A percentile compares a stretch with the other conserved stretches of the same genome.
phyloP scores from a whole-genome alignment of 129 eudicot genomes.

The Apium graveolens region DNA sequence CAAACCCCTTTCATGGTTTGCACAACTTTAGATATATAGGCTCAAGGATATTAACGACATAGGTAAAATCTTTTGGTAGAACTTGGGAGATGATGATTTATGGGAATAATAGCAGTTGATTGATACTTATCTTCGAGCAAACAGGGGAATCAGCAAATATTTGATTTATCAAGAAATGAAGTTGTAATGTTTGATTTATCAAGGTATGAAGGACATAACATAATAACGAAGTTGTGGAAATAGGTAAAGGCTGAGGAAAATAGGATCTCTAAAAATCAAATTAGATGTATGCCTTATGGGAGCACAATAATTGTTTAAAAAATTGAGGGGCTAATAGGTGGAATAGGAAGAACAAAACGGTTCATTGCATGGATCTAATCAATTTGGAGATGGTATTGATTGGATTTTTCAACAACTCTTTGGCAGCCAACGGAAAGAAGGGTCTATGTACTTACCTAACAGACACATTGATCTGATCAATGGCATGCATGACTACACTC shows the following conservation, averaged over 20 bases:
- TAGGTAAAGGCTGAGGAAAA: background rate
- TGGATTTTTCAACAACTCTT: background rate
- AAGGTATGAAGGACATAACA: background rate
- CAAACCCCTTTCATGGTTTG: background rate
- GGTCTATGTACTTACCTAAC: background rate
- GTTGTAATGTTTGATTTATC: background rate
- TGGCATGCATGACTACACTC: background rate
- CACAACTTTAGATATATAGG: background rate
- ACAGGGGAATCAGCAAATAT: background rate
- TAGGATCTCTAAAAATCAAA: background rate
- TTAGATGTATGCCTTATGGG: background rate
- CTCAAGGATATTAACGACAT: background rate
- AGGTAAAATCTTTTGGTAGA: background rate
- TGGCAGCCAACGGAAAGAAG: background rate
- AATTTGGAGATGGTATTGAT: background rate
- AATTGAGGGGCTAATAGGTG: background rate
- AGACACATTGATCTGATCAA: background rate
- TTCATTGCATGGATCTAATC: background rate
- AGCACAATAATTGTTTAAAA: background rate
- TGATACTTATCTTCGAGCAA: background rate
- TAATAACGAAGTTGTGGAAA: background rate
- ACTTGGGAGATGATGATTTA: background rate
- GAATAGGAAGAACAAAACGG: background rate
- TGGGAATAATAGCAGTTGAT: background rate
- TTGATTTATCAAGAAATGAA: too few species aligned